These are phyloP conservation scores for Sarcodon sp. DNA, from an alignment of 768 basidiomycete species.

Conservation along the genomic window DNA sequence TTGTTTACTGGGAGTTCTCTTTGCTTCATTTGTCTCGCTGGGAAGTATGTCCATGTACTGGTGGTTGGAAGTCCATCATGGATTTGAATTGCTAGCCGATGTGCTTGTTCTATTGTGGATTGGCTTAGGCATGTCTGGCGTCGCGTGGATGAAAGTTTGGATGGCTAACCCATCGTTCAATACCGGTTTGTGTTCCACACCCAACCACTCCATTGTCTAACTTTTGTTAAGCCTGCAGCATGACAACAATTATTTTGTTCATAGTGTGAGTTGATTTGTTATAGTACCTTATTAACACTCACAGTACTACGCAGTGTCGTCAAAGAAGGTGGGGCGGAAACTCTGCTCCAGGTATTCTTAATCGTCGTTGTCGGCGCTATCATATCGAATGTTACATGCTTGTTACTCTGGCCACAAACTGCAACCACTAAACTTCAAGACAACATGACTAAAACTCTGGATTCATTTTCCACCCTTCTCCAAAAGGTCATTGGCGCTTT, in stretches of 20 bases:
- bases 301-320: conserved; percentile 39
- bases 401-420: conserved; percentile 71
- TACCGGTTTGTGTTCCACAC: conserved; percentile 39
- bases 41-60: conserved; percentile 69
- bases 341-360: conserved; percentile 59
- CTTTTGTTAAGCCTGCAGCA: conserved; percentile 51
- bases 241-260: conserved; percentile 76
- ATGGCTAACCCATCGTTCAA: conserved; percentile 85
- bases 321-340: conserved; percentile 77
- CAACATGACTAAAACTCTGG: conserved; percentile 76
- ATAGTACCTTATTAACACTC: not conserved
- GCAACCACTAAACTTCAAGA: conserved; percentile 74
- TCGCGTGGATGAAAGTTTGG: conserved; percentile 91
- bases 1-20: conserved; percentile 58
- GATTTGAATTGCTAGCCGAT: conserved; percentile 67
- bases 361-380: conserved; percentile 67
- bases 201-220: not conserved
- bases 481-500: conserved; percentile 76
- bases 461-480: conserved; percentile 82
- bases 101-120: conserved; percentile 69
- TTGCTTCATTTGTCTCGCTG: conserved; percentile 62
- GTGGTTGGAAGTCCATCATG: conserved; percentile 60
- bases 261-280: conserved; percentile 42
- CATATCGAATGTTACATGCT: conserved; percentile 80
- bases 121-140: conserved; percentile 62